phyloP scores from a whole-genome alignment of 495 filamentous ascomycete species.

The Neurospora sp. region DNA sequence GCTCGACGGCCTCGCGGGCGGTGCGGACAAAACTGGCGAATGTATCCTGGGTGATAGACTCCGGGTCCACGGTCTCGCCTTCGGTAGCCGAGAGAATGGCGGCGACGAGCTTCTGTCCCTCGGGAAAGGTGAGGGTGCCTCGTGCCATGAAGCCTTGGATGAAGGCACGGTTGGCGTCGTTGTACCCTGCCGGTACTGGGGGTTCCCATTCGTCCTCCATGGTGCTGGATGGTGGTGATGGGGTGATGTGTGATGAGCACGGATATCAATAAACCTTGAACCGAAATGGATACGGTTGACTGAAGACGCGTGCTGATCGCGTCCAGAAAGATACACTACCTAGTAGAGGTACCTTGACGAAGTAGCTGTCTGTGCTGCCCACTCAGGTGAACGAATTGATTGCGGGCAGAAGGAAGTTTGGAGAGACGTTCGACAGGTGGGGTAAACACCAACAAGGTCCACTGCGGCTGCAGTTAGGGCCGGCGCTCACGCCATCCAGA shows the following conservation, averaged over 20 bases:
- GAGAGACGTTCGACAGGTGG: background rate
- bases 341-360: background rate
- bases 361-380: background rate
- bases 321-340: background rate
- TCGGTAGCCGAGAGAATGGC: conserved; percentile 53
- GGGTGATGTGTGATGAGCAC: background rate
- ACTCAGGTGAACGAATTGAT: background rate
- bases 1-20: conserved; percentile 60
- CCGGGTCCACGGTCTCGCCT: conserved; percentile 13
- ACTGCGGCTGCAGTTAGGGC: background rate
- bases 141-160: conserved; percentile 80
- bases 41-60: conserved; percentile 57
- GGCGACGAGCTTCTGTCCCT: conserved; percentile 64
- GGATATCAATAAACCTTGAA: background rate
- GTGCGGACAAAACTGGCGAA: conserved; percentile 57
- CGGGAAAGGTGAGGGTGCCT: conserved; percentile 61
- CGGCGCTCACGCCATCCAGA: background rate
- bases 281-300: background rate
- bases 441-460: background rate
- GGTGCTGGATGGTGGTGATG: background rate
- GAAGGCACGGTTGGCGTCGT: conserved; percentile 79
- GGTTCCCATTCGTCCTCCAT: conserved; percentile 23
- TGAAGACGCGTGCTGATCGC: background rate
- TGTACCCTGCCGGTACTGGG: conserved; percentile 21
- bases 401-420: background rate